A percentile compares a stretch with the other conserved stretches of the same genome.
Evolutionary conservation across 768 basidiomycete genomes (phyloP).

Genomic region (Fomitopsis pulvina): DNA sequence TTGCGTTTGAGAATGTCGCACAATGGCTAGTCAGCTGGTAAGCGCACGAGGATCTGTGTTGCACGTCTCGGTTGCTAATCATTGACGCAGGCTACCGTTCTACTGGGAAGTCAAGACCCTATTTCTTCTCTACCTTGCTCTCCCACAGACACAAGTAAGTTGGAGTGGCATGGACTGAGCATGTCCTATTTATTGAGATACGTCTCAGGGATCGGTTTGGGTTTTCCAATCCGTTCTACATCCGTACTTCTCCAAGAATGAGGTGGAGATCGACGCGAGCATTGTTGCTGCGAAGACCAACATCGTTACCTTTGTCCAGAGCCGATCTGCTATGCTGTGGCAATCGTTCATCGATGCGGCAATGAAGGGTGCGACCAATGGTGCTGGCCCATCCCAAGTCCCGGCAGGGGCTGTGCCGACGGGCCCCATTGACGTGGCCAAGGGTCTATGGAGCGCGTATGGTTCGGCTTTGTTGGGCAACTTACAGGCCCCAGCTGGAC

Average conservation of each 20-base stretch:
- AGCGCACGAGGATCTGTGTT: too few species aligned
- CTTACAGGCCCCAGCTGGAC: constrained; percentile 9
- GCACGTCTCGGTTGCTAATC: too few species aligned
- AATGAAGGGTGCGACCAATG: constrained; percentile 30
- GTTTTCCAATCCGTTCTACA: constrained; percentile 54
- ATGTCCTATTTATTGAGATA: background rate
- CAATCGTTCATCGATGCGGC: constrained; percentile 38
- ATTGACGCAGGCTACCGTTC: constrained; percentile 59
- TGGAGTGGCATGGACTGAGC: background rate
- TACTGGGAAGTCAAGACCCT: constrained; percentile 71
- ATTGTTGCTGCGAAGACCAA: constrained; percentile 51
- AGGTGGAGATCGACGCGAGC: constrained; percentile 52
- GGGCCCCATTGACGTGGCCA: constrained; percentile 17
- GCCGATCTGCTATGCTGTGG: constrained; percentile 42
- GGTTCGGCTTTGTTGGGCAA: constrained; percentile 33
- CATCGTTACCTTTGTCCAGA: constrained; percentile 46
- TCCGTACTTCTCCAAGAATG: constrained; percentile 55
- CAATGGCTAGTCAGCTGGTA: constrained; percentile 67
- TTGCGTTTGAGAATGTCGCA: constrained; percentile 55
- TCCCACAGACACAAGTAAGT: constrained; percentile 61
- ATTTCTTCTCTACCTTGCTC: constrained; percentile 58
- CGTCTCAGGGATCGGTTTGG: constrained; percentile 57
- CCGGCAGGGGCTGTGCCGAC: constrained; percentile 18
- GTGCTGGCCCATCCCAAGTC: constrained; percentile 6
- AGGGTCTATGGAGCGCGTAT: constrained; percentile 30